These are phyloP conservation scores for Gynochthodes officinalis DNA, from an alignment of 257 asterid species.

Conservation along the genomic window DNA sequence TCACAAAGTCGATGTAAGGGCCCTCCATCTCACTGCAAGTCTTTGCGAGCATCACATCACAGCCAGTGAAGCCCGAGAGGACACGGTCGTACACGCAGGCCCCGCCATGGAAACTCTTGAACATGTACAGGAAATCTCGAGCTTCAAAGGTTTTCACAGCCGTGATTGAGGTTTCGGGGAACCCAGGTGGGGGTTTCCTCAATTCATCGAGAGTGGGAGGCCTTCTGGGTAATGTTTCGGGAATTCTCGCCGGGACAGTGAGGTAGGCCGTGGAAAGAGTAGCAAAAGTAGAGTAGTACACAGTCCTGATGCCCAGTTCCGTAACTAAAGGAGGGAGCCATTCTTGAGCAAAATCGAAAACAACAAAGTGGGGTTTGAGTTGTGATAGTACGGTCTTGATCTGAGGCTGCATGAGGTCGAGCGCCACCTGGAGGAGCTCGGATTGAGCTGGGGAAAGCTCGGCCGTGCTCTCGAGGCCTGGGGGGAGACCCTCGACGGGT, in stretches of 20 bases:
- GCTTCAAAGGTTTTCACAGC: conserved; percentile 39
- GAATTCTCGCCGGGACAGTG: conserved; percentile 42
- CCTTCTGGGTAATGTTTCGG: conserved; percentile 1
- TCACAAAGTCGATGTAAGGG: conserved; percentile 38
- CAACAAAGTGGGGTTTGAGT: conserved; percentile 48
- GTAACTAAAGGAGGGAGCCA: conserved; percentile 50
- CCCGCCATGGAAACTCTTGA: conserved; percentile 36
- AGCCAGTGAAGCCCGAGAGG: conserved; percentile 32
- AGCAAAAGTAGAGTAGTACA: conserved; percentile 39
- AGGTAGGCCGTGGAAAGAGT: conserved; percentile 45
- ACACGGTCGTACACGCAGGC: conserved; percentile 44
- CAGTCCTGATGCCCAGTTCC: conserved; percentile 40
- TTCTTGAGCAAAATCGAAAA: conserved; percentile 57
- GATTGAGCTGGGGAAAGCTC: conserved; percentile 32
- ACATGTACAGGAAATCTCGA: conserved; percentile 42
- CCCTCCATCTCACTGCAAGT: conserved; percentile 53
- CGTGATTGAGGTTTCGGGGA: conserved; percentile 42
- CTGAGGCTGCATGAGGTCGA: conserved; percentile 51
- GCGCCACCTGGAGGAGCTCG: conserved; percentile 46
- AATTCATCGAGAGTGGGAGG: conserved; percentile 41
- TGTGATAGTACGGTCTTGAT: conserved; percentile 27
- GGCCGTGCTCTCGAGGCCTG: conserved; percentile 45
- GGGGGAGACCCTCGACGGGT: conserved; percentile 41
- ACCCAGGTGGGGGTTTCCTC: conserved; percentile 41
- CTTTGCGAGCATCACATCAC: conserved; percentile 49